Evolutionary conservation across 1,284 basidiomycete species (phyloP).

Genomic region (Trametes pubescens): DNA sequence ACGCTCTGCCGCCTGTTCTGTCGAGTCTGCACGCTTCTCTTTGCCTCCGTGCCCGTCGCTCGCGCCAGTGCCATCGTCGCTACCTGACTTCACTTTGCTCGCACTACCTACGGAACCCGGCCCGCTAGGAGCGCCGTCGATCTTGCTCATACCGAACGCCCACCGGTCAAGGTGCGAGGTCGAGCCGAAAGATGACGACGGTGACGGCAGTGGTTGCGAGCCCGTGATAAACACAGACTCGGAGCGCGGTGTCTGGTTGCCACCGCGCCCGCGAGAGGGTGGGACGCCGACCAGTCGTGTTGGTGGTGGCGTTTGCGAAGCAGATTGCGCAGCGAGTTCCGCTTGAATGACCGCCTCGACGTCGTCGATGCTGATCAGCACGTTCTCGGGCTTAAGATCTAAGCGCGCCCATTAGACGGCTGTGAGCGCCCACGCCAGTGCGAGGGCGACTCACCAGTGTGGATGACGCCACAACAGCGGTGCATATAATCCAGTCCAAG

Average conservation of each 20-base stretch:
- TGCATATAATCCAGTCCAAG: slow-evolving; percentile 99
- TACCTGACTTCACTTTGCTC: slow-evolving; percentile 27
- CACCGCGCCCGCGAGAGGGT: slow-evolving; percentile 93
- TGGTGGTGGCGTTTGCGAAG: slow-evolving; percentile 59
- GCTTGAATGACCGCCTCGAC: slow-evolving; percentile 94
- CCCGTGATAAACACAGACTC: slow-evolving; percentile 94
- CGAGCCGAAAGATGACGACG: slow-evolving; percentile 76
- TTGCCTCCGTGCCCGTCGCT: slow-evolving; percentile 24
- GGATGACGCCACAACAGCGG: slow-evolving; percentile 94
- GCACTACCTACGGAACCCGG: slow-evolving; percentile 38
- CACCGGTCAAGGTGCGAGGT: slow-evolving; percentile 90
- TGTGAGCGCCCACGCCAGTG: slow-evolving; percentile 12
- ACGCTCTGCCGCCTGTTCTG: slow-evolving; percentile 62
- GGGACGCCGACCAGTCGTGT: slow-evolving; percentile 94
- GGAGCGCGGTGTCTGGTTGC: slow-evolving; percentile 94
- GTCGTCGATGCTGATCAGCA: slow-evolving; percentile 96
- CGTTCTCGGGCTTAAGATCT: slow-evolving; percentile 99
- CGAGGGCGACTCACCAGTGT: slow-evolving; percentile 66
- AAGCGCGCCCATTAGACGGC: slow-evolving; percentile 10
- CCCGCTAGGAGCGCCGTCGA: slow-evolving; percentile 51
- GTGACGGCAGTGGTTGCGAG: slow-evolving; percentile 90
- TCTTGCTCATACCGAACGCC: slow-evolving; percentile 92
- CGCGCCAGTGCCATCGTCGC: slow-evolving; percentile 22
- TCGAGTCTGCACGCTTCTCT: slow-evolving; percentile 47
- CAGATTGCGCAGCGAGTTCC: slow-evolving; percentile 72